Base-by-base conservation (phyloP, 2,329 filamentous ascomycete genomes). In the Botryosphaeria agaves region DNA sequence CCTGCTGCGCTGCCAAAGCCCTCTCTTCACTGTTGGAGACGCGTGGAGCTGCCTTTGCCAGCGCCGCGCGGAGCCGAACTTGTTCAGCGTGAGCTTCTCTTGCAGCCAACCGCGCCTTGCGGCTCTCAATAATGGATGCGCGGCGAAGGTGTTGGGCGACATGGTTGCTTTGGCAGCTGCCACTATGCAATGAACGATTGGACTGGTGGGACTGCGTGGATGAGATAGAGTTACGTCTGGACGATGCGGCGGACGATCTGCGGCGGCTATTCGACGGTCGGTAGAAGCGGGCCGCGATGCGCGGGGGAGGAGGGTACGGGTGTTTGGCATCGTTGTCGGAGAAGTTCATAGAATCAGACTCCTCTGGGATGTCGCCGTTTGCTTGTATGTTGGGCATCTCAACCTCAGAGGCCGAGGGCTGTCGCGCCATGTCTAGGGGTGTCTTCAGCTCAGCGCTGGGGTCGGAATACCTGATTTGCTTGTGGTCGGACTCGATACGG, bases 41-140 rank as follows among this genome's bases (percentile, higher is more conserved):
- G 40, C 76, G 71, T 14, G 73, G 69, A 5, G 72, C 64, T 3
- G 78, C 72, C 53, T 83, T 84, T 35, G 72, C 77, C 34, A 79
- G 52, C 7, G 79, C 79, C 26, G 80, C 80, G 20, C 79, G 68
- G 36, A 83, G 55, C 30, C 81, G 74, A 11, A 89, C 81, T 49
- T 85, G 82, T 52, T 89, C 81, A 14, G 77, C 81, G 51, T 89
- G 80, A 5, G 77, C 77, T 17, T 81, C 81, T 33, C 80, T 65
- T 50, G 85, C 80, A 32, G 81, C 80, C 12, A 89, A 64, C 14
- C 80, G 69, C 9, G 80, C 79, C 48, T 81, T 83, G 36, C 81
- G 74, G 40, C 77, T 76, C 51, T 85, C 80, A 37, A 87, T 68
- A 34, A 87, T 85, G 11, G 77, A 82, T 29, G 78, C 75, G 31